Evolutionary conservation across 805 yeast species (phyloP).

Genomic region (Pichia pseudocactophila): DNA sequence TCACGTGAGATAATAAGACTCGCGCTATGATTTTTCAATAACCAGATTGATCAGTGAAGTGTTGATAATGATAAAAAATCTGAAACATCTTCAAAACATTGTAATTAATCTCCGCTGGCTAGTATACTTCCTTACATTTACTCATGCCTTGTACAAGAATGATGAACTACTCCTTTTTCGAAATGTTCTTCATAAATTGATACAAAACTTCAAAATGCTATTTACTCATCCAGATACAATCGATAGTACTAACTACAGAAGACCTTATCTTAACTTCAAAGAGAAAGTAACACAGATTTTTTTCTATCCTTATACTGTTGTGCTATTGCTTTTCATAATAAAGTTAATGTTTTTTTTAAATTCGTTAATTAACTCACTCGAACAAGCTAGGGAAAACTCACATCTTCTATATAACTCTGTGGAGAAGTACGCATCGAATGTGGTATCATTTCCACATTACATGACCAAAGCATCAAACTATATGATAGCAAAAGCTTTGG

Average conservation of each 20-base stretch:
- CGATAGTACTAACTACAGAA: slow-evolving; percentile 12
- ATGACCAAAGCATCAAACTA: slow-evolving; percentile 46
- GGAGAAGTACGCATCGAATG: slow-evolving; percentile 29
- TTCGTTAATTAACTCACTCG: slow-evolving; percentile 37
- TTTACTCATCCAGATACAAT: slow-evolving; percentile 10
- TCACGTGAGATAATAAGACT: too few relatives aligned
- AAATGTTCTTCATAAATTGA: too few relatives aligned
- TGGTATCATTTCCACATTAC: slow-evolving; percentile 46
- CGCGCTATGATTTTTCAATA: too few relatives aligned
- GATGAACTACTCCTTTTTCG: neutral
- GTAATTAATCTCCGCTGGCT: neutral
- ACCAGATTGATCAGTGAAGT: too few relatives aligned
- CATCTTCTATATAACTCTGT: slow-evolving; percentile 38
- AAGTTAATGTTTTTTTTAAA: slow-evolving; percentile 51
- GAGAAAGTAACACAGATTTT: slow-evolving; percentile 58
- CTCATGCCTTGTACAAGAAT: too few relatives aligned
- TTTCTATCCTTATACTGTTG: slow-evolving; percentile 56
- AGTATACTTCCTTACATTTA: too few relatives aligned
- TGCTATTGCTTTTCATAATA: slow-evolving; percentile 44
- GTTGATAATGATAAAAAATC: too few relatives aligned
- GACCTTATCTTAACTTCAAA: slow-evolving; percentile 37
- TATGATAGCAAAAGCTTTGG: slow-evolving; percentile 38
- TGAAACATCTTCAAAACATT: neutral
- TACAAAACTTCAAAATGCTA: neutral
- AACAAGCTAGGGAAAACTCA: slow-evolving; percentile 31